Conservation (phyloP, 208 protist genomes). For the Balamuthia mandrillaris region DNA sequence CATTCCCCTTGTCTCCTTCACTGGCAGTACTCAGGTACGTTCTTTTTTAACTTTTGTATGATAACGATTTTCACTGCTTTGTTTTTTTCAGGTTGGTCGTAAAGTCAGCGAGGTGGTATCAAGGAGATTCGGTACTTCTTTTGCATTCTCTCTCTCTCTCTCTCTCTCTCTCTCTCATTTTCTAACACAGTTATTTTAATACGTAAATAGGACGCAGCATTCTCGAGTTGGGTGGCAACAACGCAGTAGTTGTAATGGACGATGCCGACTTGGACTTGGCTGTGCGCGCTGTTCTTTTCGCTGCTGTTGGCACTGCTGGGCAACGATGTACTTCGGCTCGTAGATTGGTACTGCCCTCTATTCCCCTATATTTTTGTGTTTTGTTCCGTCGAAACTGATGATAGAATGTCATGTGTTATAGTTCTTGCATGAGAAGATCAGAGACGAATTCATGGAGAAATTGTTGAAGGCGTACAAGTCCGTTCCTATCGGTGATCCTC, state of each 20-base stretch:
- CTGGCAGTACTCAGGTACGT: constrained; percentile 62
- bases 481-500: constrained; percentile 69
- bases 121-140: neutral
- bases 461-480: constrained; percentile 62
- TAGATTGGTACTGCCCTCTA: constrained; percentile 42
- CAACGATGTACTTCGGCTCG: constrained; percentile 73
- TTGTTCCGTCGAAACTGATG: neutral
- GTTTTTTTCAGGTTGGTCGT: neutral
- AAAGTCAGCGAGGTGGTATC: neutral
- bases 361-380: neutral
- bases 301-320: constrained; percentile 72
- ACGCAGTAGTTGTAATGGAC: constrained; percentile 69
- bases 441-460: constrained; percentile 60
- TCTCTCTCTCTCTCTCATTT: neutral
- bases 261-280: constrained; percentile 73
- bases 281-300: constrained; percentile 66
- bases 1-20: constrained; percentile 75
- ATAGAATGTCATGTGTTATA: neutral
- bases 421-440: constrained; percentile 68
- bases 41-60: neutral
- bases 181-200: neutral
- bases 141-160: neutral
- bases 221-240: constrained; percentile 78
- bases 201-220: constrained; percentile 65
- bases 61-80: neutral